Base-by-base conservation (phyloP, 805 yeast genomes). In the Candida schatavii region DNA sequence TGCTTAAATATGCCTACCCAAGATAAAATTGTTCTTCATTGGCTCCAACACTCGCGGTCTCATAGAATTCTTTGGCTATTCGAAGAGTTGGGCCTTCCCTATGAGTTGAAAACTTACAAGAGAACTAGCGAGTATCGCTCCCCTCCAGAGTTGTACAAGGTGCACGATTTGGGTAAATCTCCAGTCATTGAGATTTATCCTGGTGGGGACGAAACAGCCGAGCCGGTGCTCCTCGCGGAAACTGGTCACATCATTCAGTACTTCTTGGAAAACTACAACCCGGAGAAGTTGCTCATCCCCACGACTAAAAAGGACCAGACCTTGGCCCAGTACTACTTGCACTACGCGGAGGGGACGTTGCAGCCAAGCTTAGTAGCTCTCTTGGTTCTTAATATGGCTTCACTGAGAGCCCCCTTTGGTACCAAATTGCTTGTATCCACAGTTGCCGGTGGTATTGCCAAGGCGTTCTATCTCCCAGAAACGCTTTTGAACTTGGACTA, bases 131-230 rank as follows among this genome's bases (percentile, higher is more conserved):
- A 43, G 11, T 51, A 39, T 40, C 48, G 66, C 38, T 71, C 72
- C 4, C 73, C 73, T 4, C 37, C 43, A 17, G 70, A 61, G 29
- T 54, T 65, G 41, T 35, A 45, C 27, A 39, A 52, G 19, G 45
- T 66, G 5, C 70, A 64, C 46, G 72, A 71, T 7, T 56, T 62
- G 25, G 73, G 73, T 3, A 61, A 63, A 48, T 59, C 68, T 1
- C 54, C 73, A 2, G 55, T 66, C 9, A 48, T 63, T 34, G 69
- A 64, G 42, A 48, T 62, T 4, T 27, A 56, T 18, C 51, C 53
- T 7, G 53, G 49, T 22, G 59, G 59, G 27, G 45, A 52, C 9
- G 49, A 48, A 22, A n/a, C 40, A 4, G 10, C 52, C 48, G 37
- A 34, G 7, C 40, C 33, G 5, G 9, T 37, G 6, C n/a, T 39